A percentile compares a stretch with the other conserved stretches of the same genome.
These are phyloP conservation scores for Abelmoschus esculentus DNA, from an alignment of 345 rosid genomes.

Conservation along the genomic window DNA sequence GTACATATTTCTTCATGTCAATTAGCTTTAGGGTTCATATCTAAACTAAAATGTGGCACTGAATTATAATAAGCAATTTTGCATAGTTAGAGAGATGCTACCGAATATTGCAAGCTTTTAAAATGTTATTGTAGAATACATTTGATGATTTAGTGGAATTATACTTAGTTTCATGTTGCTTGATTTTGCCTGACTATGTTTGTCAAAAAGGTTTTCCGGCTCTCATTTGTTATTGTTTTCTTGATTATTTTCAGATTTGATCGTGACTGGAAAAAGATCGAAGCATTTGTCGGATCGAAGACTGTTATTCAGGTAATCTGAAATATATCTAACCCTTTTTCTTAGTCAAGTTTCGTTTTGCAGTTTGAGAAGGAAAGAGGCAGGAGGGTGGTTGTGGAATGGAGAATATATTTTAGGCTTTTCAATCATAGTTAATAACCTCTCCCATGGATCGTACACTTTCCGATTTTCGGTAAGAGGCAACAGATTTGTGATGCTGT, in stretches of 20 bases:
- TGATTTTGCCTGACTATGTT: not conserved
- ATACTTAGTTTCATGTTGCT: not conserved
- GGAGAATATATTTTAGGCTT: not conserved
- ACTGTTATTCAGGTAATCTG: constrained; percentile 73
- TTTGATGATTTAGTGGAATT: too few relatives aligned
- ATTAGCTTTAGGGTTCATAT: too few relatives aligned
- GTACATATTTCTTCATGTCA: too few relatives aligned
- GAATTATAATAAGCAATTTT: too few relatives aligned
- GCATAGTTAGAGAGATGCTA: too few relatives aligned
- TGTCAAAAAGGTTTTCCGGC: not conserved
- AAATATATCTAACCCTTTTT: not conserved
- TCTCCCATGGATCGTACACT: constrained; percentile 1
- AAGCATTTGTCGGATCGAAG: constrained; percentile 85
- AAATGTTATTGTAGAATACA: too few relatives aligned
- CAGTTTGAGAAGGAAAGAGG: not conserved
- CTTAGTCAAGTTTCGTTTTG: not conserved
- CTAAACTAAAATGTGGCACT: too few relatives aligned
- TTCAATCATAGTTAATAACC: not conserved
- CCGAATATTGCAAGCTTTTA: too few relatives aligned
- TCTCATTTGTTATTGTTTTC: not conserved
- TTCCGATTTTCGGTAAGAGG: not conserved
- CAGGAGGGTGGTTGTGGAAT: not conserved
- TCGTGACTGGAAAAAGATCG: constrained; percentile 89
- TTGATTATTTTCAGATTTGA: constrained; percentile 51
- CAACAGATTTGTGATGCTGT: not conserved